A percentile compares a stretch with the other conserved stretches of the same genome.
Evolutionary conservation across 2,329 filamentous ascomycete genomes (phyloP).

Genomic region (Hypocreales sp.): DNA sequence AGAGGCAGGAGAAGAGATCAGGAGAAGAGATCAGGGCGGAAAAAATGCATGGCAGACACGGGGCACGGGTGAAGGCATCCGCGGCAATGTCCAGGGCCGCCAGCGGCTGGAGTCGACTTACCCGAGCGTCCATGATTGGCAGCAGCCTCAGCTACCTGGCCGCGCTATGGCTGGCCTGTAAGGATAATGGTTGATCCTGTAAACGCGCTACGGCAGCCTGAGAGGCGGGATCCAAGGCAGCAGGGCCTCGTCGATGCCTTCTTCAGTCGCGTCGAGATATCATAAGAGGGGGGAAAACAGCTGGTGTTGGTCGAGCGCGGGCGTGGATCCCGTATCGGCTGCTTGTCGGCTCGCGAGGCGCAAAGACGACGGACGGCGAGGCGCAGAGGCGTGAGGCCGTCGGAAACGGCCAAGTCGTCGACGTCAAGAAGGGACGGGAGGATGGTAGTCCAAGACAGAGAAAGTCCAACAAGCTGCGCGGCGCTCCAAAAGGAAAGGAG

Average conservation of each 20-base stretch:
- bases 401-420: not conserved
- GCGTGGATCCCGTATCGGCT: slow-evolving; percentile 1
- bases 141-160: too few relatives aligned
- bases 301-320: not conserved
- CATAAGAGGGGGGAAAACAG: slow-evolving; percentile 6
- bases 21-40: too few relatives aligned
- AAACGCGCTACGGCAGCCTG: slow-evolving; percentile 8
- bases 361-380: not conserved
- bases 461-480: slow-evolving; percentile 2
- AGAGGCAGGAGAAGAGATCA: not conserved
- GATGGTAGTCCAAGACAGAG: not conserved
- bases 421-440: not conserved
- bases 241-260: slow-evolving; percentile 1
- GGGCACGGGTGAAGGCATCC: too few relatives aligned
- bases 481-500: not conserved
- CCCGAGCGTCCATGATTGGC: slow-evolving; percentile 18
- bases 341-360: not conserved
- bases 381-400: slow-evolving; percentile 1
- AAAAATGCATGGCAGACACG: too few relatives aligned
- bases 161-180: slow-evolving; percentile 5
- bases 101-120: slow-evolving; percentile 8
- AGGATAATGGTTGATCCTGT: slow-evolving; percentile 6
- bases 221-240: slow-evolving; percentile 3
- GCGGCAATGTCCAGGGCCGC: too few relatives aligned
- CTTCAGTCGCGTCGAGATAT: slow-evolving; percentile 4